phyloP scores from a whole-genome alignment of 306 rosid species.

The Trifolium repens region DNA sequence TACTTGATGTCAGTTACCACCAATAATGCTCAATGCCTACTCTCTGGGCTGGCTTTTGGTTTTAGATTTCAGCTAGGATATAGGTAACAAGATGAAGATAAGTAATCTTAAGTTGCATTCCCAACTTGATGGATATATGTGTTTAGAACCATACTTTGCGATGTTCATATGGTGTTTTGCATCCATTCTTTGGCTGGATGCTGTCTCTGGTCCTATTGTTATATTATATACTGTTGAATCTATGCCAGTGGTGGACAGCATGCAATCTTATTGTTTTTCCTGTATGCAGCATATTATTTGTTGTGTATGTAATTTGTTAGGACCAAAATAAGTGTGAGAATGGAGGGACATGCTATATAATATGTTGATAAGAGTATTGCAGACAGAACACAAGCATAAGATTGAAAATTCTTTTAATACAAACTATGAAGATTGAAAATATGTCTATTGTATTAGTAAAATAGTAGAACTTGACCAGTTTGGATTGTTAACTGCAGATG shows the following conservation, averaged over 20 bases:
- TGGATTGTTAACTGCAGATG: conserved; percentile 64
- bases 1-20: not conserved
- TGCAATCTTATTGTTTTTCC: not conserved
- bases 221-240: not conserved
- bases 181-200: not conserved
- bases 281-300: not conserved
- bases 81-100: no score
- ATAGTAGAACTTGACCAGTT: not conserved
- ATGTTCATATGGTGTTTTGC: not conserved
- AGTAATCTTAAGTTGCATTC: no score
- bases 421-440: not conserved
- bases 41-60: no score
- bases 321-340: no score
- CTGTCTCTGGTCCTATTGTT: not conserved
- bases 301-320: not conserved
- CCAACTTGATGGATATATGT: not conserved
- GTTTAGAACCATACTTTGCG: not conserved
- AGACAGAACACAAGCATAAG: no score
- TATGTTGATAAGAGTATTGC: no score
- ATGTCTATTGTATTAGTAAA: not conserved
- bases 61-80: no score
- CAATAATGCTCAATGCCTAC: not conserved
- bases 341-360: no score
- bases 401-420: not conserved
- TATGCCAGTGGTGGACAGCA: not conserved